Evolutionary conservation across 345 rosid genomes (phyloP).

Genomic region (Laguncularia racemosa): DNA sequence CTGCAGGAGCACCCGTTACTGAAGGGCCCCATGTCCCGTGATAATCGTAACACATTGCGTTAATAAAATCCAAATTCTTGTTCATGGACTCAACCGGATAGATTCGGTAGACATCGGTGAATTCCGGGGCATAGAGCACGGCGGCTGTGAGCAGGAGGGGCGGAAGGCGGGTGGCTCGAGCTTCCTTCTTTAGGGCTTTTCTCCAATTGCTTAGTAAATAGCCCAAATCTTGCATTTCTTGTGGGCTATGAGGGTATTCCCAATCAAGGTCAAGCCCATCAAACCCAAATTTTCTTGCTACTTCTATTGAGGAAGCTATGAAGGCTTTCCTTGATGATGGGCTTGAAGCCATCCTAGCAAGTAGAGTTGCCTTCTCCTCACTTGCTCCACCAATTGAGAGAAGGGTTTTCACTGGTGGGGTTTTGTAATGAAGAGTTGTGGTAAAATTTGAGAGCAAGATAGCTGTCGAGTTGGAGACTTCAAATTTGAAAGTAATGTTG

Average conservation of each 20-base stretch:
- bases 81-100: constrained; percentile 26
- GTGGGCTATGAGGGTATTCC: constrained; percentile 37
- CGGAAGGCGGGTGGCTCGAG: constrained; percentile 22
- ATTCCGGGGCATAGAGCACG: constrained; percentile 37
- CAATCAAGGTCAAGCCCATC: constrained; percentile 62
- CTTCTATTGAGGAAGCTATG: constrained; percentile 32
- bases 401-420: constrained; percentile 35
- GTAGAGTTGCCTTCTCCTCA: constrained; percentile 9
- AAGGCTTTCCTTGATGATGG: constrained; percentile 24
- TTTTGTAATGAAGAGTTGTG: constrained; percentile 29
- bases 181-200: constrained; percentile 23
- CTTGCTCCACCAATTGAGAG: constrained; percentile 37
- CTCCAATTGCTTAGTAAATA: constrained; percentile 35
- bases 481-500: constrained; percentile 25
- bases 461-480: constrained; percentile 13
- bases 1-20: constrained; percentile 37
- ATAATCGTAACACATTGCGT: constrained; percentile 47
- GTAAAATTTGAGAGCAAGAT: constrained; percentile 29
- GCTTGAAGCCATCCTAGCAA: constrained; percentile 27
- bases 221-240: constrained; percentile 33
- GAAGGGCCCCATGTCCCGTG: constrained; percentile 41
- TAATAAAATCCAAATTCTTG: constrained; percentile 37
- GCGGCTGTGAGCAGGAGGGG: constrained; percentile 50
- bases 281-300: constrained; percentile 35
- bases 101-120: constrained; percentile 18